Conservation (phyloP, 495 filamentous ascomycete genomes). For the Arthonia radiata region DNA sequence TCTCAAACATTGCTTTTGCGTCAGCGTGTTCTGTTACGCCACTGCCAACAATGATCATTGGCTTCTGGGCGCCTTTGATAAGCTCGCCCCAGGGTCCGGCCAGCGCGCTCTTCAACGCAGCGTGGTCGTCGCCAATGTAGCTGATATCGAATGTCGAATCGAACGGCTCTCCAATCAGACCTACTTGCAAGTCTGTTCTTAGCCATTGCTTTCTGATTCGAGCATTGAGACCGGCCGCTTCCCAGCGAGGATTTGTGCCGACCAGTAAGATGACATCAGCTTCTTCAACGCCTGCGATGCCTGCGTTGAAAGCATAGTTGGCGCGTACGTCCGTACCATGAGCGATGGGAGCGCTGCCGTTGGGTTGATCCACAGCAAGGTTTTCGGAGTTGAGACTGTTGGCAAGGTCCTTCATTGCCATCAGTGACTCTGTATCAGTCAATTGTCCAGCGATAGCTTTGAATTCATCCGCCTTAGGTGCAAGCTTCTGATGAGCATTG, state of each 20-base stretch:
- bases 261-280: conserved; percentile 79
- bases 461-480: conserved; percentile 73
- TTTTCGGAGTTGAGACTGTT: conserved; percentile 95
- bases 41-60: conserved; percentile 89
- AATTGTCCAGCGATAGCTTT: conserved; percentile 84
- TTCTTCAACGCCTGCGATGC: conserved; percentile 76
- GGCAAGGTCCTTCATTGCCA: conserved; percentile 87
- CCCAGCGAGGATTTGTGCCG: conserved; percentile 82
- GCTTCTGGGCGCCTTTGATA: conserved; percentile 62
- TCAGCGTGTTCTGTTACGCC: conserved; percentile 72
- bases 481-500: conserved; percentile 44
- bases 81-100: conserved; percentile 78
- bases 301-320: conserved; percentile 91
- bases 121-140: conserved; percentile 56
- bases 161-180: conserved; percentile 74
- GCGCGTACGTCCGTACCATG: conserved; percentile 86
- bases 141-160: conserved; percentile 83
- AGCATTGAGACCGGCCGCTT: conserved; percentile 84
- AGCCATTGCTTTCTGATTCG: conserved; percentile 95
- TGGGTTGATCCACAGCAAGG: conserved; percentile 72
- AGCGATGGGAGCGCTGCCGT: conserved; percentile 56
- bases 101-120: conserved; percentile 58
- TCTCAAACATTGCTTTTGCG: conserved; percentile 77
- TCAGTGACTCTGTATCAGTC: conserved; percentile 70
- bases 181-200: conserved; percentile 79